Evolutionary conservation across 2,329 filamentous ascomycete species (phyloP), one percentile per base, ranked within the genome.

Genomic region (Trichophyton benhamiae): DNA sequence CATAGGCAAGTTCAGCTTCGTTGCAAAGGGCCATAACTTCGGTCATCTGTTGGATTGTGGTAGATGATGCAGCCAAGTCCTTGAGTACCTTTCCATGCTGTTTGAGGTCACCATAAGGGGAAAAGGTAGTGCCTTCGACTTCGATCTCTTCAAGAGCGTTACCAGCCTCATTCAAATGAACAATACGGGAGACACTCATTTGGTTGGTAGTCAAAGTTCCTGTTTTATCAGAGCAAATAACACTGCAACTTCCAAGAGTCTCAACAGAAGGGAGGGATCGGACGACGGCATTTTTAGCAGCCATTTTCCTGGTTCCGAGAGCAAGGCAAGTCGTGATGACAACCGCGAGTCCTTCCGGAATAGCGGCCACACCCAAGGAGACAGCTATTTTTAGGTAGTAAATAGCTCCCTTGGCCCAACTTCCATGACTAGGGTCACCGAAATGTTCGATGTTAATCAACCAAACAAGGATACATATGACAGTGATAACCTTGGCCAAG

Each of bases 381-480:
- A 99, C 95, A 48, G 94, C 94, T 72, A 99, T 99, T 82, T 99
- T 99, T 69, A 99, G 84, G 76, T 99, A 99, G 82, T 99, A 99
- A 71, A 99, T 97, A 63, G 94, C 94, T 63, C 94, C 94, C 80
- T 97, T 99, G 65, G 89, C 83, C 87, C 91, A 96, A 75, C 85
- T 88, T 69, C 94, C 94, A 69, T 96, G 92, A 66, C 88, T 87
- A 30, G 91, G 90, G 70, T 99, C 94, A 71, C 85, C 94, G 81
- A 99, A 99, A 79, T 99, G 90, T 70, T 89, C 87, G 67, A 97
- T 89, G 78, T 99, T 99, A 81, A 99, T 99, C 63, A 97, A 80
- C 94, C 94, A 99, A 68, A 99, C 94, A 62, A 96, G 79, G 66
- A 97, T 80, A 75, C 95, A 99, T 70, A 99, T 99, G 64, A 91